phyloP scores from a whole-genome alignment of 1,139 yeast genomes.

The Debaryomyces udenii region DNA sequence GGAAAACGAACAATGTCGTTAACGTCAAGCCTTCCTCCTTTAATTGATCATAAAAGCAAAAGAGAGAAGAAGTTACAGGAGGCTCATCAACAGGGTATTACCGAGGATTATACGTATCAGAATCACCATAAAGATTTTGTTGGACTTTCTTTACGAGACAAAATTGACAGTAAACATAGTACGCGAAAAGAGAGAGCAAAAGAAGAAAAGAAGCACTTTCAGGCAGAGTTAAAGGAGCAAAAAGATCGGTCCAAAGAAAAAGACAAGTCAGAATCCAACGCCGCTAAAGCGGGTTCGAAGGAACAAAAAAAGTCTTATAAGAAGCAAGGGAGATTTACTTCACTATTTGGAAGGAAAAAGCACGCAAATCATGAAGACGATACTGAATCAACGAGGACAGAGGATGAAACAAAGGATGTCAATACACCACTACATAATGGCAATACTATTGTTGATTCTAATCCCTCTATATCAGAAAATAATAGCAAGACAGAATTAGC shows the following conservation, averaged over 20 bases:
- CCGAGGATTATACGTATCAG: slow-evolving; percentile 34
- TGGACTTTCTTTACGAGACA: slow-evolving; percentile 40
- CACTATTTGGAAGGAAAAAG: slow-evolving; percentile 9
- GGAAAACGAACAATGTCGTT: not conserved
- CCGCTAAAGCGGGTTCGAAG: slow-evolving; percentile 11
- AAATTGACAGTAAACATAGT: slow-evolving; percentile 15
- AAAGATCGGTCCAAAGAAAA: slow-evolving; percentile 18
- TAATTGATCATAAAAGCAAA: slow-evolving; percentile 6
- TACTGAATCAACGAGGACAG: not conserved
- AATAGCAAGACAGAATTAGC: too few relatives aligned
- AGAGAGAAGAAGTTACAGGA: slow-evolving; percentile 18
- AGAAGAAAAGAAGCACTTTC: slow-evolving; percentile 32
- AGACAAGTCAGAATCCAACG: slow-evolving; percentile 16
- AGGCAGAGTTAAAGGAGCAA: slow-evolving; percentile 21
- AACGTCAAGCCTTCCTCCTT: not conserved
- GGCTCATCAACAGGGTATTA: slow-evolving; percentile 29
- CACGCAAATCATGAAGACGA: slow-evolving; percentile 1
- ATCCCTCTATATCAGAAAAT: too few relatives aligned
- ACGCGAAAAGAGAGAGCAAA: slow-evolving; percentile 37
- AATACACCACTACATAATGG: too few relatives aligned
- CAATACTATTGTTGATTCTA: too few relatives aligned
- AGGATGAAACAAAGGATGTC: too few relatives aligned
- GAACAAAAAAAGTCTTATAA: slow-evolving; percentile 7
- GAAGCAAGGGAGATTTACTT: slow-evolving; percentile 8
- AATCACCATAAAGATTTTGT: slow-evolving; percentile 45